A percentile compares a stretch with the other conserved stretches of the same genome.
These are phyloP conservation scores for Trichoderma koningii DNA, from an alignment of 2,329 filamentous ascomycete species.

Conservation along the genomic window DNA sequence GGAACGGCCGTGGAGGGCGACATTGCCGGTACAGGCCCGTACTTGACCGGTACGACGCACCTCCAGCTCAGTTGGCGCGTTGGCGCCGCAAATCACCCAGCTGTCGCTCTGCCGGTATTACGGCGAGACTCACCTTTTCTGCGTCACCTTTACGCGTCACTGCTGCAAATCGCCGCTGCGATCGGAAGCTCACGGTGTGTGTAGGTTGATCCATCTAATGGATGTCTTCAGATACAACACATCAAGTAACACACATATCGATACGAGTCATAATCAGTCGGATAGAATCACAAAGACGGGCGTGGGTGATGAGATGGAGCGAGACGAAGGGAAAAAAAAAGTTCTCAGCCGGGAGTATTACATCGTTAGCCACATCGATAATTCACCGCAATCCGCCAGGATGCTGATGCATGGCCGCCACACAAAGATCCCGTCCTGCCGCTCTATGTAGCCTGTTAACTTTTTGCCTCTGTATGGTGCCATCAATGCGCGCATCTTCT, in stretches of 20 bases:
- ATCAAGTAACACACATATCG: too few relatives aligned
- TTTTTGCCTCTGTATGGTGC: background rate
- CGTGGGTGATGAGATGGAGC: background rate
- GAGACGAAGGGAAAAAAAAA: background rate
- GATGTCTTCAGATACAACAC: too few relatives aligned
- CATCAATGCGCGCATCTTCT: constrained; percentile 6
- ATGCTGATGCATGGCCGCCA: constrained; percentile 13
- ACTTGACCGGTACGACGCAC: background rate
- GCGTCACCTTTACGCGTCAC: constrained; percentile 17
- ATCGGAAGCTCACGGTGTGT: too few relatives aligned
- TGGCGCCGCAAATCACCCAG: constrained; percentile 10
- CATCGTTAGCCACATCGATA: background rate
- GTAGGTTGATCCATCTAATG: constrained; percentile 1
- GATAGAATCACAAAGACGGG: background rate
- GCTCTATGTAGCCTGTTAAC: too few relatives aligned
- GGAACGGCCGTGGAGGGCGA: background rate
- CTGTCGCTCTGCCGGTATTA: constrained; percentile 1
- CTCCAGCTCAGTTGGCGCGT: constrained; percentile 16
- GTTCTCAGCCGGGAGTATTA: background rate
- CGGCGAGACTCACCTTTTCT: constrained; percentile 13
- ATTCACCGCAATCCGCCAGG: background rate
- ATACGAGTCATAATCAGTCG: background rate
- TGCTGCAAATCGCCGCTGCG: background rate
- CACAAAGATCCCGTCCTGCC: background rate
- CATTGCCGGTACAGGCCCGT: background rate